A percentile compares a stretch with the other conserved stretches of the same genome.
These are phyloP conservation scores for Astrothelium subdiscretum DNA, from an alignment of 495 filamentous ascomycete species.

Conservation along the genomic window DNA sequence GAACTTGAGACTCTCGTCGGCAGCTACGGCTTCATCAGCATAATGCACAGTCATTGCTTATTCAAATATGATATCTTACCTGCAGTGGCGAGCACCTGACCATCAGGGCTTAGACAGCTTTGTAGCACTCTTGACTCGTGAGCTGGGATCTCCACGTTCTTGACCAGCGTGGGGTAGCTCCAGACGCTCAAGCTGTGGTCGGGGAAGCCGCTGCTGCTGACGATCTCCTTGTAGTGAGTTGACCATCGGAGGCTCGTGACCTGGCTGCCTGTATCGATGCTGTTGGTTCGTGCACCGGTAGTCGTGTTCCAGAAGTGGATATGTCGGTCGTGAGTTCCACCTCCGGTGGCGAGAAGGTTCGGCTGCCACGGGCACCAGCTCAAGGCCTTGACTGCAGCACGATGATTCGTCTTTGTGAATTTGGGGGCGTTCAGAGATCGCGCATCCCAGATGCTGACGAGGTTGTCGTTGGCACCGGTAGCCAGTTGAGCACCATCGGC, in stretches of 20 bases:
- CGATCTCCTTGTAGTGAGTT: conserved; percentile 93
- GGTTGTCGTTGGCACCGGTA: conserved; percentile 95
- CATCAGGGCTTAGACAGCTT: conserved; percentile 88
- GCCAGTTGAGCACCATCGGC: conserved; percentile 92
- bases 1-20: conserved; percentile 97
- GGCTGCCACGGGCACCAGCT: conserved; percentile 99
- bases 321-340: conserved; percentile 89
- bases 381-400: conserved; percentile 93
- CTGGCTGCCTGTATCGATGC: conserved; percentile 94
- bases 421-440: conserved; percentile 85
- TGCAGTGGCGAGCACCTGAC: conserved; percentile 92
- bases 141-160: conserved; percentile 97
- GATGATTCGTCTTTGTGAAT: conserved; percentile 99
- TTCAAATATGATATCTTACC: conserved; percentile 30
- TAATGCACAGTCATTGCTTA: conserved; percentile 9
- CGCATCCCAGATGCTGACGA: conserved; percentile 98
- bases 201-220: conserved; percentile 93
- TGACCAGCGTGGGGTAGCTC: conserved; percentile 92
- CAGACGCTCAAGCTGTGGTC: conserved; percentile 97
- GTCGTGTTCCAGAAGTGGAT: conserved; percentile 99
- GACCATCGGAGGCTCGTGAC: conserved; percentile 94
- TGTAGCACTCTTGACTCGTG: conserved; percentile 95
- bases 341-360: conserved; percentile 91
- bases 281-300: conserved; percentile 92
- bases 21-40: conserved; percentile 34